Percentiles rank a stretch among this genome's conserved stretches.
Evolutionary conservation across 2,329 filamentous ascomycete genomes (phyloP).

Genomic region (Trichoderma sp.): DNA sequence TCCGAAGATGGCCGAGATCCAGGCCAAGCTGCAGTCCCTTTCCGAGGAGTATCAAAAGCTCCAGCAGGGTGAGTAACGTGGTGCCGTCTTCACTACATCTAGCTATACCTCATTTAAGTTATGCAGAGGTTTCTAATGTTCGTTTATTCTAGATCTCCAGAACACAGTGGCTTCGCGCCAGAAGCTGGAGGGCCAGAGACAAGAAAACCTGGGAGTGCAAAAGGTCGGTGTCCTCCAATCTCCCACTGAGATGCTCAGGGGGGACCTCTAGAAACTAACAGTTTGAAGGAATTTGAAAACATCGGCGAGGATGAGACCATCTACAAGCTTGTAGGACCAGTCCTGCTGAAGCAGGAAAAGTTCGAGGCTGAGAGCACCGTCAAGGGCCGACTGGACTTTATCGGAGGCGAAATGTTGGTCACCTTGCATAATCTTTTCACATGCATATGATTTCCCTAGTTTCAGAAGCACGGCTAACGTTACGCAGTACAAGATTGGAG

Average conservation of each 20-base stretch:
- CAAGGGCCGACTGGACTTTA: constrained; percentile 86
- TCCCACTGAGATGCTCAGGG: too few relatives aligned
- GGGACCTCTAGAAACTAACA: constrained; percentile 21
- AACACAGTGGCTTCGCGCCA: constrained; percentile 74
- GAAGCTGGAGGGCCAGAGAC: constrained; percentile 88
- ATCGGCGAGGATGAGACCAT: constrained; percentile 82
- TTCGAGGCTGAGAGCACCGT: constrained; percentile 87
- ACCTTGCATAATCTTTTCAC: background rate
- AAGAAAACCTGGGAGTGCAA: constrained; percentile 87
- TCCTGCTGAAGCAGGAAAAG: constrained; percentile 92
- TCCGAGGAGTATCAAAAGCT: constrained; percentile 86
- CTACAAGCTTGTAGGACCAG: constrained; percentile 92
- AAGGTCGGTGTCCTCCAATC: constrained; percentile 51
- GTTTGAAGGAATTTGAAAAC: constrained; percentile 70
- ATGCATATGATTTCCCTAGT: background rate
- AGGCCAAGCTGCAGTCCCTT: constrained; percentile 75
- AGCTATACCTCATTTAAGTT: background rate
- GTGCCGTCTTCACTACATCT: background rate
- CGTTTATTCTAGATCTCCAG: constrained; percentile 65
- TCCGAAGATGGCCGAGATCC: constrained; percentile 63
- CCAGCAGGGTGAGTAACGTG: constrained; percentile 65
- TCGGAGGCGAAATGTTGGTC: constrained; percentile 85
- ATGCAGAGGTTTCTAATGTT: background rate
- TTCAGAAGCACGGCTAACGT: constrained; percentile 19
- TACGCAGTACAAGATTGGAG: constrained; percentile 43